phyloP scores from a whole-genome alignment of 2,329 filamentous ascomycete species.

The Ascochyta rabiei region DNA sequence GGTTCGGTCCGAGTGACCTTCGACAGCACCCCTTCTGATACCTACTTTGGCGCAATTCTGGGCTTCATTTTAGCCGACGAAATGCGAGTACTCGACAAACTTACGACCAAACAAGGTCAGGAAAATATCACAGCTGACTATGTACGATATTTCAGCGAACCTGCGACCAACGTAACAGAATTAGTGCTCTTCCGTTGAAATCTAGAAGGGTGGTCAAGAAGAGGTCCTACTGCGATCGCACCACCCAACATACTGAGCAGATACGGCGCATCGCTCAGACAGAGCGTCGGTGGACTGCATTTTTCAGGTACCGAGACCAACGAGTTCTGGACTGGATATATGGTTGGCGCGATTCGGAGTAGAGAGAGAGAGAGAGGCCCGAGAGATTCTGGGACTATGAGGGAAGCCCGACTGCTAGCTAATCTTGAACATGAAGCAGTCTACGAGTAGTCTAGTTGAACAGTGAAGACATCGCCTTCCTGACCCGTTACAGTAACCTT shows the following conservation, averaged over 20 bases:
- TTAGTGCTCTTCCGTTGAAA: constrained; percentile 33
- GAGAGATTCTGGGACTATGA: constrained; percentile 45
- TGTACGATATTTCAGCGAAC: constrained; percentile 21
- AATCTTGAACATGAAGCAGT: no score
- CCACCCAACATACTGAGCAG: constrained; percentile 20
- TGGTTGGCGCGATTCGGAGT: constrained; percentile 62
- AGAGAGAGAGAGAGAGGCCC: constrained; percentile 57
- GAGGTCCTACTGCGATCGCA: constrained; percentile 26
- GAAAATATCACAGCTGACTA: constrained; percentile 17
- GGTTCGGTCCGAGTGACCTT: constrained; percentile 22
- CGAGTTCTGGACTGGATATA: constrained; percentile 62
- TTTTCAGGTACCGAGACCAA: constrained; percentile 63
- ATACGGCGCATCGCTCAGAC: constrained; percentile 20
- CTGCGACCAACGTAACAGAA: constrained; percentile 19
- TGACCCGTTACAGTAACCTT: no score
- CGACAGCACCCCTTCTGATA: constrained; percentile 25
- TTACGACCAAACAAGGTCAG: not conserved
- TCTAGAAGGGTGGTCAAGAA: constrained; percentile 26
- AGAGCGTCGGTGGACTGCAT: constrained; percentile 50
- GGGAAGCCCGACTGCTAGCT: no score
- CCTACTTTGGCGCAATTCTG: constrained; percentile 28
- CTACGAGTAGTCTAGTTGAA: no score
- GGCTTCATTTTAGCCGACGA: constrained; percentile 33
- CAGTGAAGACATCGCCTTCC: no score
- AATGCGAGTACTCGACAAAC: constrained; percentile 24